phyloP scores from a whole-genome alignment of 768 basidiomycete genomes.

The Amanita polypyramis region DNA sequence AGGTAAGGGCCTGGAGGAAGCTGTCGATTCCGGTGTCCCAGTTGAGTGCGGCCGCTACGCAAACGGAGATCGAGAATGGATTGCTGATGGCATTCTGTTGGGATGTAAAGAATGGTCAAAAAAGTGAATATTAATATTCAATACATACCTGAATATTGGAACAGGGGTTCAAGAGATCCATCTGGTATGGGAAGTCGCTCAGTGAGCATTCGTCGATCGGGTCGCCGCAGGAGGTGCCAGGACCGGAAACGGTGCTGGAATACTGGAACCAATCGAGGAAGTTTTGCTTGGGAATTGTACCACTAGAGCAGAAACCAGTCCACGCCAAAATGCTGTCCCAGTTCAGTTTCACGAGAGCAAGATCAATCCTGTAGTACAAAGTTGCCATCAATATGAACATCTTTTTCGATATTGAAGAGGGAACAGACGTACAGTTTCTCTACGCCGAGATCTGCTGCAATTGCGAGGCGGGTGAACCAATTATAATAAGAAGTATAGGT shows the following conservation, averaged over 20 bases:
- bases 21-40: conserved; percentile 7
- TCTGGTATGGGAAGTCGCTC: conserved; percentile 5
- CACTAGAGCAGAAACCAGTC: conserved; percentile 9
- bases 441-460: conserved; percentile 3
- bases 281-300: conserved; percentile 5
- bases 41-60: conserved; percentile 9
- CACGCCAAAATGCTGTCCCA: conserved; percentile 10
- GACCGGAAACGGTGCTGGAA: conserved; percentile 4
- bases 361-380: conserved; percentile 5
- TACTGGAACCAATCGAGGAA: conserved; percentile 13
- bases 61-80: conserved; percentile 5
- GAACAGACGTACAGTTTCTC: conserved; percentile 2
- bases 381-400: not conserved
- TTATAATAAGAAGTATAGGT: conserved; percentile 4
- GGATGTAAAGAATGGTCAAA: not conserved
- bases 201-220: conserved; percentile 5
- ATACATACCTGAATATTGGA: conserved; percentile 3
- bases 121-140: not conserved
- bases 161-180: conserved; percentile 8
- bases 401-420: not conserved
- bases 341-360: conserved; percentile 5
- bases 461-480: conserved; percentile 5
- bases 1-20: conserved; percentile 9
- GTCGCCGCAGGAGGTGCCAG: conserved; percentile 5
- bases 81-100: conserved; percentile 6